These are phyloP conservation scores for Bipolaris victoriae DNA, from an alignment of 2,329 filamentous ascomycete species.

Conservation along the genomic window DNA sequence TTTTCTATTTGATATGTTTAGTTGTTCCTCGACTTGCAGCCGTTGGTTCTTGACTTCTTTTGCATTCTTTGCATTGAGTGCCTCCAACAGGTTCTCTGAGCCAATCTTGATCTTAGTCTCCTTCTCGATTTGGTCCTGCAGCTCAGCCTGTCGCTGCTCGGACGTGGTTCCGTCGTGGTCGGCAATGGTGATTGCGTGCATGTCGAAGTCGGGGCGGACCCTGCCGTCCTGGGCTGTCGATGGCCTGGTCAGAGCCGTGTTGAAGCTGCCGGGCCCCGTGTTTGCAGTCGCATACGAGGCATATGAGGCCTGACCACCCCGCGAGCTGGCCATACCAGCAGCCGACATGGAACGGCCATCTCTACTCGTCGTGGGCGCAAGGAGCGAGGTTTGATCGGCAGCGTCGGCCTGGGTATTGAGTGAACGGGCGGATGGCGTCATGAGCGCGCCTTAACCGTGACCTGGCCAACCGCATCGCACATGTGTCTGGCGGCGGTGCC, in stretches of 20 bases:
- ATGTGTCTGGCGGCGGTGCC: conserved; percentile 34
- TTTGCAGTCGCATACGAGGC: conserved; percentile 71
- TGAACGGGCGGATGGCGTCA: conserved; percentile 51
- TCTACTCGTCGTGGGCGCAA: conserved; percentile 55
- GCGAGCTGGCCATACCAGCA: conserved; percentile 64
- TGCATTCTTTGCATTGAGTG: conserved; percentile 89
- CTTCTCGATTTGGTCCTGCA: conserved; percentile 87
- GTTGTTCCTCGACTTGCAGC: conserved; percentile 72
- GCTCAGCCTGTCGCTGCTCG: conserved; percentile 75
- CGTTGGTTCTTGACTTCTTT: conserved; percentile 83
- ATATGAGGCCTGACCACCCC: conserved; percentile 66
- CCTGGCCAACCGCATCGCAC: conserved; percentile 48
- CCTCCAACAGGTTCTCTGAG: conserved; percentile 96
- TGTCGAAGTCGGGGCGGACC: conserved; percentile 62
- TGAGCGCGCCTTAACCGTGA: conserved; percentile 50
- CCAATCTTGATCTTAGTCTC: conserved; percentile 98
- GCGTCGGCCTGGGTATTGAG: conserved; percentile 48
- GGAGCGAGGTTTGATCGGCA: conserved; percentile 49
- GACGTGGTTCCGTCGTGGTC: conserved; percentile 66
- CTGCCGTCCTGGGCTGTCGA: conserved; percentile 69
- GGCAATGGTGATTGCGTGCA: conserved; percentile 59
- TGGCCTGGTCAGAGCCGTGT: conserved; percentile 76
- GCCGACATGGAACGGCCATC: conserved; percentile 63
- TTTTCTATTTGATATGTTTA: conserved; percentile 83
- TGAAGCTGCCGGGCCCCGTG: conserved; percentile 79